phyloP scores from a whole-genome alignment of 1,284 basidiomycete genomes.

The Chondrostereum purpureum region DNA sequence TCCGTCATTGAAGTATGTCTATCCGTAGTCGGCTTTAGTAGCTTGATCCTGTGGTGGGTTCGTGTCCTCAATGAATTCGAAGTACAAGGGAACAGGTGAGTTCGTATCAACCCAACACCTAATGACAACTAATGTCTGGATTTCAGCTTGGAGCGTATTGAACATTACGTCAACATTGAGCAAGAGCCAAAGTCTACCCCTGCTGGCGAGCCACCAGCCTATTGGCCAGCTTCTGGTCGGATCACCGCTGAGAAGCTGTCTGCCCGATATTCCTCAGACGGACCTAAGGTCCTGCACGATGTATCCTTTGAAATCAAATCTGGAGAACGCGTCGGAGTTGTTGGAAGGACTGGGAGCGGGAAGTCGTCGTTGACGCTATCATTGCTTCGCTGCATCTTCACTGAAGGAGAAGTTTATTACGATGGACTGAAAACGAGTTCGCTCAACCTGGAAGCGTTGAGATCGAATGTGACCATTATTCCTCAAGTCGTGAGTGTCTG shows the following conservation, averaged over 20 bases:
- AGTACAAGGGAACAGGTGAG: conserved; percentile 35
- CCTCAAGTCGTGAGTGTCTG: conserved; percentile 40
- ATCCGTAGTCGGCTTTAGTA: conserved; percentile 42
- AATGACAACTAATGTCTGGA: neutral
- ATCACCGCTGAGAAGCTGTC: conserved; percentile 46
- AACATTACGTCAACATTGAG: conserved; percentile 51
- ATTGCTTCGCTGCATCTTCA: conserved; percentile 52
- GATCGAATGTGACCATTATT: conserved; percentile 59
- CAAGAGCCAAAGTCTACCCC: conserved; percentile 40
- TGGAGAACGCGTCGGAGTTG: conserved; percentile 45
- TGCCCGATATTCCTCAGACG: conserved; percentile 37
- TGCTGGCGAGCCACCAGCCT: conserved; percentile 49
- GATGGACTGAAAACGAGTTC: conserved; percentile 38
- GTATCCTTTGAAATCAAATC: conserved; percentile 37
- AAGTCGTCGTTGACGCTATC: conserved; percentile 48
- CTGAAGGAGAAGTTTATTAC: conserved; percentile 49
- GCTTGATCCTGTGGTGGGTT: conserved; percentile 49
- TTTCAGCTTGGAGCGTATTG: conserved; percentile 50
- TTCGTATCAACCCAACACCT: conserved; percentile 1
- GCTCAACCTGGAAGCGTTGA: conserved; percentile 60
- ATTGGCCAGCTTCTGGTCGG: conserved; percentile 62
- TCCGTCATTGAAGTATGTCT: neutral
- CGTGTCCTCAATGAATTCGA: conserved; percentile 52
- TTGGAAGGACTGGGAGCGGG: conserved; percentile 58
- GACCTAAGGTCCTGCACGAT: conserved; percentile 37